These are phyloP conservation scores for Galerina marginata DNA, from an alignment of 768 basidiomycete genomes.

Conservation along the genomic window DNA sequence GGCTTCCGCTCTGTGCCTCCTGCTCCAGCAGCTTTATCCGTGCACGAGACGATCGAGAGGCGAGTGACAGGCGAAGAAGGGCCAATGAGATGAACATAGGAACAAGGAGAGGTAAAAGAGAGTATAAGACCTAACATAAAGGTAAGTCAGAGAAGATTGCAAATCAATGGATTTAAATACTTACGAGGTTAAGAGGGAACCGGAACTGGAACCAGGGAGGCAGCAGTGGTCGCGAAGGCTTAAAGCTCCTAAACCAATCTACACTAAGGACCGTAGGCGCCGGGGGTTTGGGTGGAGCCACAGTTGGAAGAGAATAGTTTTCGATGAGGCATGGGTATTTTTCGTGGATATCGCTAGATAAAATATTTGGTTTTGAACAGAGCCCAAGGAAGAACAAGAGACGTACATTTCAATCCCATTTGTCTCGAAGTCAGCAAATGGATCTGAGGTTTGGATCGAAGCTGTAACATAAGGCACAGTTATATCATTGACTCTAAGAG, in stretches of 20 bases:
- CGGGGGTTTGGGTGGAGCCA: slow-evolving; percentile 44
- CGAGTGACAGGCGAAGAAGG: slow-evolving; percentile 61
- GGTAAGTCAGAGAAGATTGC: slow-evolving; percentile 1
- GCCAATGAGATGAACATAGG: slow-evolving; percentile 60
- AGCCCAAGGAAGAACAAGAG: background rate
- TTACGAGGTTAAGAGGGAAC: slow-evolving; percentile 77
- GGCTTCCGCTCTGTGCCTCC: slow-evolving; percentile 44
- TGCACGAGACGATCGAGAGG: slow-evolving; percentile 61
- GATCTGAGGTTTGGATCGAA: slow-evolving; percentile 71
- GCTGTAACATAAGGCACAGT: slow-evolving; percentile 88
- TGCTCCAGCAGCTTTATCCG: slow-evolving; percentile 71
- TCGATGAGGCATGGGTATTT: slow-evolving; percentile 63
- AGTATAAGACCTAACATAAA: slow-evolving; percentile 51
- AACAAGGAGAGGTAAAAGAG: slow-evolving; percentile 66
- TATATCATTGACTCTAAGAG: slow-evolving; percentile 64
- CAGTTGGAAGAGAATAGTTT: slow-evolving; percentile 50
- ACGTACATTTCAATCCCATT: slow-evolving; percentile 70
- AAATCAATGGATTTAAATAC: slow-evolving; percentile 26
- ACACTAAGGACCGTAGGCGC: slow-evolving; percentile 46
- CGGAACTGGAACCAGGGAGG: slow-evolving; percentile 62
- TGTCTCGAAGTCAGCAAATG: slow-evolving; percentile 58
- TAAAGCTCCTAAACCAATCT: slow-evolving; percentile 50
- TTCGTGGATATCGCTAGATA: slow-evolving; percentile 57
- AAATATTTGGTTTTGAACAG: background rate
- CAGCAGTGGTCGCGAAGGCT: slow-evolving; percentile 48